phyloP scores from a whole-genome alignment of 1,139 yeast genomes.

The Lodderomyces oxycetoniae region DNA sequence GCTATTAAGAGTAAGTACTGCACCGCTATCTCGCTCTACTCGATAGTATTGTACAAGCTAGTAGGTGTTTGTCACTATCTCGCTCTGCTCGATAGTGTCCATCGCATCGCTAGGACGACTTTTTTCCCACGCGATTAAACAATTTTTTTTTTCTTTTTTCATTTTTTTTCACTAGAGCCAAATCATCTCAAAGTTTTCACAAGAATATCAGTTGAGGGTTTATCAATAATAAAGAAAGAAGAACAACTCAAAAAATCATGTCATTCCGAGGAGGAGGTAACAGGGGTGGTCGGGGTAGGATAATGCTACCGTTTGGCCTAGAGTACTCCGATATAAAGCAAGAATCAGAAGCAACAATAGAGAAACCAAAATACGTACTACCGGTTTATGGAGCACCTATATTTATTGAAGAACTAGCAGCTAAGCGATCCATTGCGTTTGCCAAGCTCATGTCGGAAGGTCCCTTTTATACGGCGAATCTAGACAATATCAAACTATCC shows the following conservation, averaged over 20 bases:
- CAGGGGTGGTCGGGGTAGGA: slow-evolving; percentile 17
- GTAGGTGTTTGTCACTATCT: too few species aligned
- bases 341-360: slow-evolving; percentile 27
- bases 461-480: slow-evolving; percentile 68
- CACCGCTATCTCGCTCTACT: too few species aligned
- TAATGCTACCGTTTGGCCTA: slow-evolving; percentile 60
- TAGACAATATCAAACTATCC: slow-evolving; percentile 11
- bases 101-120: too few species aligned
- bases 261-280: slow-evolving; percentile 21
- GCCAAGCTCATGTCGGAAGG: slow-evolving; percentile 61
- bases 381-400: slow-evolving; percentile 69
- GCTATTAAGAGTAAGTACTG: too few species aligned
- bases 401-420: slow-evolving; percentile 52
- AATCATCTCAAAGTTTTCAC: too few species aligned
- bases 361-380: slow-evolving; percentile 39
- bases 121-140: too few species aligned
- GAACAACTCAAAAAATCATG: slow-evolving; percentile 14
- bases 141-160: too few species aligned
- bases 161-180: too few species aligned
- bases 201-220: too few species aligned
- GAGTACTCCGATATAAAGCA: slow-evolving; percentile 56
- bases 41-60: too few species aligned
- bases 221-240: too few species aligned
- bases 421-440: slow-evolving; percentile 61
- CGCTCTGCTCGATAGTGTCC: too few species aligned